Conservation (phyloP, 805 yeast genomes). For the Candida maris region DNA sequence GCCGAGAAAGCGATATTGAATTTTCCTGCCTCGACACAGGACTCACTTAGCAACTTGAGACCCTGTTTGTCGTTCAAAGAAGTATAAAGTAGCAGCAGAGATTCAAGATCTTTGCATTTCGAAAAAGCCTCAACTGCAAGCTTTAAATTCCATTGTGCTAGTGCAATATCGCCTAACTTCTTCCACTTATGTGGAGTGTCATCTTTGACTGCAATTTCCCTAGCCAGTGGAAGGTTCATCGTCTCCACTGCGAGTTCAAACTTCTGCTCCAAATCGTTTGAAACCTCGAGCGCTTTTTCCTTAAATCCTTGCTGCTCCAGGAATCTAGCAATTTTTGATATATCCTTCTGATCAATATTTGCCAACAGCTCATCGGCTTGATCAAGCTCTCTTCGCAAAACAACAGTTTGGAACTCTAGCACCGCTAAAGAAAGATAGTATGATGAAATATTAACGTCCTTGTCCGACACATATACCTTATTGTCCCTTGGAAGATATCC, state of each 20-base stretch:
- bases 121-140: slow-evolving; percentile 78
- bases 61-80: slow-evolving; percentile 69
- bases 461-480: slow-evolving; percentile 86
- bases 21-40: slow-evolving; percentile 70
- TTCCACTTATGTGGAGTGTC: slow-evolving; percentile 78
- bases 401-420: slow-evolving; percentile 92
- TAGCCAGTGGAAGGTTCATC: slow-evolving; percentile 69
- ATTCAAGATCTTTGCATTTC: slow-evolving; percentile 75
- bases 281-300: slow-evolving; percentile 76
- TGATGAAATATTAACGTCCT: slow-evolving; percentile 77
- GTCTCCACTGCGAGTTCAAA: slow-evolving; percentile 85
- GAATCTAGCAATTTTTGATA: slow-evolving; percentile 81
- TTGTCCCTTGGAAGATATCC: slow-evolving; percentile 92
- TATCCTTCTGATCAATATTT: slow-evolving; percentile 60
- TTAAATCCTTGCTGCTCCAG: slow-evolving; percentile 88
- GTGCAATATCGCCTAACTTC: slow-evolving; percentile 82
- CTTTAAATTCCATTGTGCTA: slow-evolving; percentile 71
- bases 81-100: slow-evolving; percentile 76
- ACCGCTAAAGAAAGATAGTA: slow-evolving; percentile 82
- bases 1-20: slow-evolving; percentile 90
- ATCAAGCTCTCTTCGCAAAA: slow-evolving; percentile 90
- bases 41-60: slow-evolving; percentile 58
- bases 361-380: slow-evolving; percentile 67
- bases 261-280: slow-evolving; percentile 86
- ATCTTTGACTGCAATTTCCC: slow-evolving; percentile 55